Evolutionary conservation across 164 flowering plant genomes (phyloP).

Genomic region (Sedum album): DNA sequence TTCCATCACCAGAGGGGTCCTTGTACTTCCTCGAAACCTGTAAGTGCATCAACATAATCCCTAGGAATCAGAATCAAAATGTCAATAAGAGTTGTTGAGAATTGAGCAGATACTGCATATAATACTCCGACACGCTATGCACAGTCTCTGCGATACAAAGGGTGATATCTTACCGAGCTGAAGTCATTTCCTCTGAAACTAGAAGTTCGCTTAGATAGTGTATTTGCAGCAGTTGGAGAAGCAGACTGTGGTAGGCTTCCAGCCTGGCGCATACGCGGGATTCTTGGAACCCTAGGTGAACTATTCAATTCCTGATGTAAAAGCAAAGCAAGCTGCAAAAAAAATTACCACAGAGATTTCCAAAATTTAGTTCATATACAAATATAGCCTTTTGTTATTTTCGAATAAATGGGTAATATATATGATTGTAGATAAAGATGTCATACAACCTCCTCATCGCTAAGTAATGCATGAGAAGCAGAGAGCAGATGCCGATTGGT

Average conservation of each 20-base stretch:
- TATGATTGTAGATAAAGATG: neutral
- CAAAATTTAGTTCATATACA: neutral
- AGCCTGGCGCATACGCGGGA: slow-evolving; percentile 79
- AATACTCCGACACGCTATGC: neutral
- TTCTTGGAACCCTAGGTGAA: slow-evolving; percentile 95
- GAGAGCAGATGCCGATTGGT: slow-evolving; percentile 37
- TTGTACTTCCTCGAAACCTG: slow-evolving; percentile 65
- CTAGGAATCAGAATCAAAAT: slow-evolving; percentile 7
- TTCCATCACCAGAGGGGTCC: slow-evolving; percentile 46
- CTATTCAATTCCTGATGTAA: slow-evolving; percentile 97
- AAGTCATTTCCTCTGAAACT: slow-evolving; percentile 64
- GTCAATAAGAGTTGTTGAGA: neutral
- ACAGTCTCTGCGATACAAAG: neutral
- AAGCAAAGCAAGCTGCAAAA: slow-evolving; percentile 76
- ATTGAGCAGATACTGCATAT: neutral
- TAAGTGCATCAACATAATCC: slow-evolving; percentile 9
- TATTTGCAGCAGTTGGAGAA: slow-evolving; percentile 52
- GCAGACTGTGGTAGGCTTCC: slow-evolving; percentile 67
- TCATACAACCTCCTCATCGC: slow-evolving; percentile 81
- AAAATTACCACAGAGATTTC: neutral
- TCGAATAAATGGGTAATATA: neutral
- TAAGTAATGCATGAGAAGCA: slow-evolving; percentile 43
- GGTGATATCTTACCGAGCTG: slow-evolving; percentile 32
- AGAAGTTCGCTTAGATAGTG: slow-evolving; percentile 56
- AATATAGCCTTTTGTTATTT: neutral